Evolutionary conservation across 129 eudicot species (phyloP).

Genomic region (Saposhnikovia divaricata): DNA sequence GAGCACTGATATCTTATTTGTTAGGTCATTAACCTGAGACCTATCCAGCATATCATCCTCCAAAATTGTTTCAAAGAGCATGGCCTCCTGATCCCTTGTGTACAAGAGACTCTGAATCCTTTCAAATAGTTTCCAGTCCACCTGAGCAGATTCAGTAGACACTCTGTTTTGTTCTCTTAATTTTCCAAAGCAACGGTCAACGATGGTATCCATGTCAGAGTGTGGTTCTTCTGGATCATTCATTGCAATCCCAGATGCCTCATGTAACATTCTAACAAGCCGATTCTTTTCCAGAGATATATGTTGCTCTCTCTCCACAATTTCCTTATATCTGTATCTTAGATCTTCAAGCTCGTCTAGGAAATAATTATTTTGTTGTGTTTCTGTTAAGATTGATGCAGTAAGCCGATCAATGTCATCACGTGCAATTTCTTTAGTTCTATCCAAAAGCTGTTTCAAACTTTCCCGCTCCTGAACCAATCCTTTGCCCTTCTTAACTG

Average conservation of each 20-base stretch:
- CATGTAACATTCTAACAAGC: slow-evolving; percentile 4
- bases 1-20: background rate
- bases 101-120: slow-evolving; percentile 8
- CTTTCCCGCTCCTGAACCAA: slow-evolving; percentile 12
- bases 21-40: background rate
- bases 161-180: slow-evolving; percentile 9
- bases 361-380: background rate
- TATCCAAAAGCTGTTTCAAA: slow-evolving; percentile 48
- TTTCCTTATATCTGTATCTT: background rate
- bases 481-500: slow-evolving; percentile 11
- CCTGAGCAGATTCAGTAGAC: slow-evolving; percentile 5
- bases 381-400: slow-evolving; percentile 4
- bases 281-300: background rate
- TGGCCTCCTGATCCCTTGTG: slow-evolving; percentile 5
- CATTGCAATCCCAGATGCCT: slow-evolving; percentile 4
- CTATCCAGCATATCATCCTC: slow-evolving; percentile 8
- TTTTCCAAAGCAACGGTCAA: slow-evolving; percentile 1
- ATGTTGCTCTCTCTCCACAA: background rate
- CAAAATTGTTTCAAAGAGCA: slow-evolving; percentile 5
- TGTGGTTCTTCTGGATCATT: background rate
- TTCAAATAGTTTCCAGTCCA: background rate
- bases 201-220: background rate
- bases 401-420: slow-evolving; percentile 6
- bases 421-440: slow-evolving; percentile 18
- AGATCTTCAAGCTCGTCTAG: slow-evolving; percentile 2